These are phyloP conservation scores for Chaetomium cochliodes DNA, from an alignment of 495 filamentous ascomycete species.

Conservation along the genomic window DNA sequence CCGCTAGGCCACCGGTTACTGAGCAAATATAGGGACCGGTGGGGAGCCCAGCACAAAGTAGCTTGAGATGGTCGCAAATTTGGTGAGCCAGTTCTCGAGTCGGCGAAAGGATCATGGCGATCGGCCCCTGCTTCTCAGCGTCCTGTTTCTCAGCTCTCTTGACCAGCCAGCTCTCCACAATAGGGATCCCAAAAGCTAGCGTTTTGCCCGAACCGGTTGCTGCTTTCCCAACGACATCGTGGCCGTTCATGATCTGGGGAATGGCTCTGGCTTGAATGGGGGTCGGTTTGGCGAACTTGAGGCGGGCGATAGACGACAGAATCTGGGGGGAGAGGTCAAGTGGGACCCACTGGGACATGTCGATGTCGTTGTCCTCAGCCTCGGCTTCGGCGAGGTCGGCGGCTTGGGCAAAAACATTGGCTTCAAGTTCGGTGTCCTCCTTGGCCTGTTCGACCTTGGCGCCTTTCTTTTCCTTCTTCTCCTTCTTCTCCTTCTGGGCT, in stretches of 20 bases:
- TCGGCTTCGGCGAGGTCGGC: conserved; percentile 41
- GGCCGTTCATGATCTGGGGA: conserved; percentile 69
- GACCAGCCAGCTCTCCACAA: conserved; percentile 63
- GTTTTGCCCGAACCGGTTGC: conserved; percentile 84
- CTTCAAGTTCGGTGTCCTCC: conserved; percentile 42
- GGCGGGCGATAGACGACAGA: conserved; percentile 68
- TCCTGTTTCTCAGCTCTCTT: conserved; percentile 39
- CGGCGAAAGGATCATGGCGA: conserved; percentile 88
- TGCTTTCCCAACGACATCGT: conserved; percentile 79
- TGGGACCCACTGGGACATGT: conserved; percentile 72
- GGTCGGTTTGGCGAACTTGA: conserved; percentile 78
- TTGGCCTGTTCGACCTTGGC: conserved; percentile 38
- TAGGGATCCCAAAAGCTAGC: conserved; percentile 76
- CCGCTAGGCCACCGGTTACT: conserved; percentile 83
- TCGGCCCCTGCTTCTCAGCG: conserved; percentile 50
- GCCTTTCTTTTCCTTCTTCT: conserved; percentile 32
- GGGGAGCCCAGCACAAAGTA: conserved; percentile 62
- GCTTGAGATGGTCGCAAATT: conserved; percentile 73
- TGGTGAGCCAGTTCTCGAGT: conserved; percentile 94
- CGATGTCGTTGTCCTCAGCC: conserved; percentile 47
- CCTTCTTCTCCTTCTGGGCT: conserved; percentile 26
- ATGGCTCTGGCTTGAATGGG: conserved; percentile 75
- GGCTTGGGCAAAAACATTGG: conserved; percentile 43
- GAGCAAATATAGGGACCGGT: conserved; percentile 69
- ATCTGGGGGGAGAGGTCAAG: conserved; percentile 68